phyloP scores from a whole-genome alignment of 768 basidiomycete species.

The Russula emetica region DNA sequence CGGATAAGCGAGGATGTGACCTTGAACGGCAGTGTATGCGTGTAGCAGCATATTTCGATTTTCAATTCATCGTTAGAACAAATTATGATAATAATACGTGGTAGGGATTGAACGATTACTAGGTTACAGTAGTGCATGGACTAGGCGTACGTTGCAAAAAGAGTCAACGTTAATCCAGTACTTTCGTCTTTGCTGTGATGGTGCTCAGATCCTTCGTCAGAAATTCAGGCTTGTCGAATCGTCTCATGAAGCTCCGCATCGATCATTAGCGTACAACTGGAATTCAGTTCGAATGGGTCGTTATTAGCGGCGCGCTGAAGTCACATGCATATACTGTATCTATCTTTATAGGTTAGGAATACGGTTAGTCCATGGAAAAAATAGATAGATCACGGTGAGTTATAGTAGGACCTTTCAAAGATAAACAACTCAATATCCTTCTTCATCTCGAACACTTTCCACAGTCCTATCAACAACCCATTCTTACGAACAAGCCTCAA shows the following conservation, averaged over 20 bases:
- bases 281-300: background rate
- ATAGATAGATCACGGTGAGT: background rate
- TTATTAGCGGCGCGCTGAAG: background rate
- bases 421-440: conserved; percentile 47
- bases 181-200: background rate
- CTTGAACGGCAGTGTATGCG: background rate
- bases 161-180: too few relatives aligned
- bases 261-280: background rate
- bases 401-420: conserved; percentile 35
- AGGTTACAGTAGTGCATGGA: too few relatives aligned
- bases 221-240: background rate
- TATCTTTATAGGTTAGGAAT: too few relatives aligned
- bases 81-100: too few relatives aligned
- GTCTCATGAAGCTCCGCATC: background rate
- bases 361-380: background rate
- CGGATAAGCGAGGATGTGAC: background rate
- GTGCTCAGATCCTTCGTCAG: background rate
- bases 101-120: too few relatives aligned
- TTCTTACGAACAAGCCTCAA: conserved; percentile 30
- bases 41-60: background rate
- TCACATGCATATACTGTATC: background rate
- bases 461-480: conserved; percentile 20
- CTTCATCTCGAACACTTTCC: conserved; percentile 38
- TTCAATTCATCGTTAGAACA: too few relatives aligned
- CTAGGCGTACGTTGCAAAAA: too few relatives aligned